These are phyloP conservation scores for Mycosphaerella sp. DNA, from an alignment of 2,329 filamentous ascomycete species.

Conservation along the genomic window DNA sequence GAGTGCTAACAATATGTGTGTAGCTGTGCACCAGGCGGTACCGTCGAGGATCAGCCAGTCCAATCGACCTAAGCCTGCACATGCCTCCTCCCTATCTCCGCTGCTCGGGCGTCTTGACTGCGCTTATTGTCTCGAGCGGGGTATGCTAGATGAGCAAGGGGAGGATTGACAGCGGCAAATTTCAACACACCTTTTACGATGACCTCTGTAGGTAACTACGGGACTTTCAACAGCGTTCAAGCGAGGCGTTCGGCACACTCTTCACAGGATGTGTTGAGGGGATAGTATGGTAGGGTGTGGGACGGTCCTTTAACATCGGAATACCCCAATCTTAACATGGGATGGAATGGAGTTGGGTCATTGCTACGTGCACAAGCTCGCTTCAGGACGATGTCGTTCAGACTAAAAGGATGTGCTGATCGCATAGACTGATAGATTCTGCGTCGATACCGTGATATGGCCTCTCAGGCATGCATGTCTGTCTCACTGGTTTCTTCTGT, in stretches of 20 bases:
- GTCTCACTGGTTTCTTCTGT: no score
- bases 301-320: no score
- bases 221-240: slow-evolving; percentile 23
- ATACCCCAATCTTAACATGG: no score
- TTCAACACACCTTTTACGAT: slow-evolving; percentile 18
- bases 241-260: slow-evolving; percentile 18
- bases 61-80: slow-evolving; percentile 2
- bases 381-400: no score
- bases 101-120: background rate
- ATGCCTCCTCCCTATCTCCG: background rate
- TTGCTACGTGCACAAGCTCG: no score
- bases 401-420: no score
- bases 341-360: no score
- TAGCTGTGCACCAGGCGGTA: slow-evolving; percentile 70
- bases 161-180: background rate
- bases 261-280: no score
- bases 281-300: no score
- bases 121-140: background rate
- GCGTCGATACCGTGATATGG: no score
- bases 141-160: background rate
- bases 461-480: no score
- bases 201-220: background rate
- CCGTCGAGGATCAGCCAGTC: slow-evolving; percentile 34
- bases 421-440: no score
- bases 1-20: background rate